Evolutionary conservation across 345 rosid species (phyloP), one percentile per base, ranked within the genome.

Genomic region (Sisymbrium irio): DNA sequence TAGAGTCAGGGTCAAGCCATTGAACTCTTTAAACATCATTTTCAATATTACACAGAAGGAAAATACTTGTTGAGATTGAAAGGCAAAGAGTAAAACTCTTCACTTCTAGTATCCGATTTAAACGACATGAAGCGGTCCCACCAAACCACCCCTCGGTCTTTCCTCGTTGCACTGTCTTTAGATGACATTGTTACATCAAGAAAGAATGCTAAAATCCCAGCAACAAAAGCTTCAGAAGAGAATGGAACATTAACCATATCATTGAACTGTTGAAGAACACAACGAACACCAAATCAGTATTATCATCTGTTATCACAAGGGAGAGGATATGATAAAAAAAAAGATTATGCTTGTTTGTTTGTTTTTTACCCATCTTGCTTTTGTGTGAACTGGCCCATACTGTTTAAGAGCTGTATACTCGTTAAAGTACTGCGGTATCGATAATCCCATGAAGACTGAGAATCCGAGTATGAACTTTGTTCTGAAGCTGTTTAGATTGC

Each of bases 51-150:
- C 53, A 90, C 84, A 25, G 97, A 87, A 13, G 99, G 99, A 83
- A 91, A 95, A 81, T 84, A 91, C 85, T 91, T 95, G 87, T 95
- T 91, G 62, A 95, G 97, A 74, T 95, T 87, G 82, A 95, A 88
- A 4, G 99, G 97, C 77, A 95, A 75, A 12, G 89, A 82, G 71
- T 91, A 95, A 84, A 95, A 95, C 77, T 95, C 99, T 65, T 95
- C 97, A 42, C 97, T 95, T 79, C 99, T 81, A 2, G 97, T 86
- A 81, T 95, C 99, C 0, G 88, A 87, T 82, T 90, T 95, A 78
- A 83, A 92, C 1, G 96, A 92, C 40, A 83, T 79, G 86, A 89
- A 91, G 78, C 78, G 86, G 41, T 89, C 97, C 97, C 97, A 95
- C 93, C 96, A 95, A 35, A 82, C 83, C 93, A 83, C 80, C 13